phyloP scores from a whole-genome alignment of 805 yeast genomes.

The Pichia manshurica region DNA sequence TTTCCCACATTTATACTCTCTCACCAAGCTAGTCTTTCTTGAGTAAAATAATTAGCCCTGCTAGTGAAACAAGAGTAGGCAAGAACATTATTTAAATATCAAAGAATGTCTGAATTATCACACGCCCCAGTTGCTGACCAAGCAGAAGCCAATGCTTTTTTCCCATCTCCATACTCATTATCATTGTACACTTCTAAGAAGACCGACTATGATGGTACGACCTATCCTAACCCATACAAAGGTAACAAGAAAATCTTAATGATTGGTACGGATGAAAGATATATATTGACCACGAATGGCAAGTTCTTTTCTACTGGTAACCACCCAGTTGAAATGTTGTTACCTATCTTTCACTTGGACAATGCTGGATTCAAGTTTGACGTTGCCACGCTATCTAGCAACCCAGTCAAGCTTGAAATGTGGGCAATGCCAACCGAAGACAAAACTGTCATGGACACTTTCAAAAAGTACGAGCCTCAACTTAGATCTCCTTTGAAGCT shows the following conservation, averaged over 20 bases:
- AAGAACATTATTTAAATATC: no score
- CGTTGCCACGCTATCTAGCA: conserved; percentile 12
- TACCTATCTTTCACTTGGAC: conserved; percentile 13
- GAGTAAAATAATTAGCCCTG: no score
- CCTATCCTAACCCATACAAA: conserved; percentile 5
- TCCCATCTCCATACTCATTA: conserved; percentile 14
- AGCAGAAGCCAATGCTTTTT: conserved; percentile 12
- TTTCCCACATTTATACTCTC: no score
- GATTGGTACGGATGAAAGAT: conserved; percentile 12
- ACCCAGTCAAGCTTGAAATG: conserved; percentile 10
- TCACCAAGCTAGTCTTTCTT: no score
- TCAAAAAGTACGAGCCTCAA: conserved; percentile 1
- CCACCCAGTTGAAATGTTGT: conserved; percentile 12
- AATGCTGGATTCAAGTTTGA: conserved; percentile 12
- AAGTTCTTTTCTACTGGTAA: conserved; percentile 12
- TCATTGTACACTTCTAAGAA: conserved; percentile 8
- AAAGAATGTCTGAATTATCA: conserved; percentile 4
- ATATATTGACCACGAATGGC: conserved; percentile 8
- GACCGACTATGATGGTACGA: conserved; percentile 12
- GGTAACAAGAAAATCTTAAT: conserved; percentile 6
- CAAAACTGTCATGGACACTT: conserved; percentile 7
- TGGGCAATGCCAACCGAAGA: conserved; percentile 14
- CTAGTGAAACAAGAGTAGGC: no score
- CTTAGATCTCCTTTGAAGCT: no score
- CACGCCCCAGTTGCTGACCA: conserved; percentile 8